Evolutionary conservation across 441 rosid species (phyloP), one percentile per base, ranked within the genome.

Genomic region (Omphalea diandra): DNA sequence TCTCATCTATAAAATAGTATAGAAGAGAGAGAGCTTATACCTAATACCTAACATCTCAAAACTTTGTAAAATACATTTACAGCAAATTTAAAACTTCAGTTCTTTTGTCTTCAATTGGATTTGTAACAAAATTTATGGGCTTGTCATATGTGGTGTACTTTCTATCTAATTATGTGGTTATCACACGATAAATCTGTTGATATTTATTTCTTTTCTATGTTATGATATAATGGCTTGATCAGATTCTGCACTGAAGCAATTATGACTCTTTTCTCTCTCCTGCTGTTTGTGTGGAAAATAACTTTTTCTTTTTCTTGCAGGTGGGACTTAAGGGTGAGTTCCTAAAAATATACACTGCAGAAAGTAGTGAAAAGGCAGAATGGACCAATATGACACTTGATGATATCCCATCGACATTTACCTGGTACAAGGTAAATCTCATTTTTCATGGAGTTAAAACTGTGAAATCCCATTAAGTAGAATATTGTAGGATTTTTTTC

Each of bases 301-400:
- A n/a, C n/a, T n/a, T n/a, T n/a, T 7, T 27, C 67, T 71, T 74
- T 74, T 65, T 52, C 67, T 77, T 20, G n/a, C 84, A 95, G 99
- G 97, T 90, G 29, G 99, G 99, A 41, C 86, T 96, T 59, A 88
- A 79, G 79, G 98, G 99, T 65, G 99, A 96, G 82, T 86, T 83
- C 68, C 87, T 84, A 88, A 80, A 83, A 82, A 87, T 96, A 68
- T 87, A 84, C 55, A 74, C 80, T 59, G 26, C 65, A 63, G 90
- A 88, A 81, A 86, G 90, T 55, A 83, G 73, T 55, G 75, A 79
- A 68, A 77, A 69, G 79, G 82, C 78, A 11, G 94, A 81, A 40
- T 96, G 99, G 99, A 83, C 78, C 82, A 83, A 85, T 66, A 79
- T 92, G 81, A 77, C 79, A 31, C 86, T 85, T 26, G 88, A 80